Conservation (phyloP, 768 basidiomycete species). For the Cantharellus anzutake region DNA sequence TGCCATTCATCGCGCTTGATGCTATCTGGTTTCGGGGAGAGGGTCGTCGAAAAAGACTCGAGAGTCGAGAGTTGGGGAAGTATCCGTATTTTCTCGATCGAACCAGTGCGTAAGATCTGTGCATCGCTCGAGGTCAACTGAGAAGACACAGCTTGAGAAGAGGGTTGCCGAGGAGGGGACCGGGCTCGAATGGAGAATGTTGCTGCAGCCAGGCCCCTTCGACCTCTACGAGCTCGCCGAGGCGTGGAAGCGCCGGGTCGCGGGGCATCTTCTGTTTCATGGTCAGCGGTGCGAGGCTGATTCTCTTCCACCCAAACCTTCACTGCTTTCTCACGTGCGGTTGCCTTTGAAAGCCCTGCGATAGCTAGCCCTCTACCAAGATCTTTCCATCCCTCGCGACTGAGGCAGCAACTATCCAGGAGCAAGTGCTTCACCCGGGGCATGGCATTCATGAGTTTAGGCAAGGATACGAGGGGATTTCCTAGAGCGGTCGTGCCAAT, state of each 20-base stretch:
- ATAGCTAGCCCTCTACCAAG: constrained; percentile 45
- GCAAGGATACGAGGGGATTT: constrained; percentile 28
- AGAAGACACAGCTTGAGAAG: not conserved
- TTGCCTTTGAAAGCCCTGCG: constrained; percentile 38
- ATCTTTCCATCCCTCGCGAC: constrained; percentile 31
- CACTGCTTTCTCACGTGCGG: constrained; percentile 45
- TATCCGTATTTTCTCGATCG: not conserved
- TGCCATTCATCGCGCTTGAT: not conserved
- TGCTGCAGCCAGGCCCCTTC: constrained; percentile 44
- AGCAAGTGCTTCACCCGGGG: constrained; percentile 40
- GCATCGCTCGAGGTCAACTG: not conserved
- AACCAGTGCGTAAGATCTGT: not conserved
- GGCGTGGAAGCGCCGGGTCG: constrained; percentile 4
- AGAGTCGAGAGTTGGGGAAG: not conserved
- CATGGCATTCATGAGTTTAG: constrained; percentile 33
- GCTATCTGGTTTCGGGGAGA: not conserved
- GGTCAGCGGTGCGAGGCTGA: not conserved
- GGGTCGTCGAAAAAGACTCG: not conserved
- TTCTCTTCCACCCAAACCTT: constrained; percentile 25
- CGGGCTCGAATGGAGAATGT: constrained; percentile 32
- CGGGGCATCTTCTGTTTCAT: constrained; percentile 7
- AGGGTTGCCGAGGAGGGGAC: not conserved
- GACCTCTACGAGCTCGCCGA: constrained; percentile 23
- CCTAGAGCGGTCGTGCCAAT: constrained; percentile 48
- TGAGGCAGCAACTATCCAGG: constrained; percentile 43